Percentiles rank a stretch among this genome's conserved stretches.
These are phyloP conservation scores for Populus nigra DNA, from an alignment of 345 rosid genomes.

Conservation along the genomic window DNA sequence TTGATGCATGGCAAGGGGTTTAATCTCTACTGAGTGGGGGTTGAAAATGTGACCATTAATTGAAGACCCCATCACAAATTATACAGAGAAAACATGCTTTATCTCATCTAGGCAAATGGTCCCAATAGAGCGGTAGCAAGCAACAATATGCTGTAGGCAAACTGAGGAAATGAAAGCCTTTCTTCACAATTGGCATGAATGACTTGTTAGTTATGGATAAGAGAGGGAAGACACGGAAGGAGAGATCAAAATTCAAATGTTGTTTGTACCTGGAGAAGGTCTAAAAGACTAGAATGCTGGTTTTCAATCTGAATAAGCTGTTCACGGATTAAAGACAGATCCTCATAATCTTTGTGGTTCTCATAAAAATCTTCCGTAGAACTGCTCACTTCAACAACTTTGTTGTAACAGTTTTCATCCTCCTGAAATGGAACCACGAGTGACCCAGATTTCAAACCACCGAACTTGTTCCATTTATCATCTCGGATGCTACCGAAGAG, in stretches of 20 bases:
- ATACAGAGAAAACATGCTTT: neutral
- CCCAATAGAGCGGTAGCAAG: neutral
- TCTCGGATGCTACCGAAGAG: slow-evolving; percentile 32
- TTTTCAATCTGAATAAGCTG: slow-evolving; percentile 85
- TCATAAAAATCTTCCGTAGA: slow-evolving; percentile 37
- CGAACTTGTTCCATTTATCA: slow-evolving; percentile 39
- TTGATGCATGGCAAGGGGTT: neutral
- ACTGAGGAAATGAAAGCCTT: neutral
- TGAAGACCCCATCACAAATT: neutral
- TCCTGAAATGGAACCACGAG: slow-evolving; percentile 57
- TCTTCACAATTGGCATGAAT: neutral
- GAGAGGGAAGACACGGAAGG: neutral
- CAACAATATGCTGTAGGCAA: neutral
- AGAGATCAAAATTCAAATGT: neutral
- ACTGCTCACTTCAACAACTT: slow-evolving; percentile 28
- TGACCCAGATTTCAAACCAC: slow-evolving; percentile 52
- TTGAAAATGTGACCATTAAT: neutral
- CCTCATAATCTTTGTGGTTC: slow-evolving; percentile 55
- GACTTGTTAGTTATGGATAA: neutral
- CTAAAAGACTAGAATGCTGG: slow-evolving; percentile 73
- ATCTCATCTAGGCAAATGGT: neutral
- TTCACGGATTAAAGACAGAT: slow-evolving; percentile 55
- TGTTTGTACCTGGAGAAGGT: slow-evolving; percentile 75
- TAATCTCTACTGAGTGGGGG: neutral
- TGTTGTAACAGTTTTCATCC: slow-evolving; percentile 31